These are phyloP conservation scores for Geoglossum cookeanum DNA, from an alignment of 2,329 filamentous ascomycete genomes.

Conservation along the genomic window DNA sequence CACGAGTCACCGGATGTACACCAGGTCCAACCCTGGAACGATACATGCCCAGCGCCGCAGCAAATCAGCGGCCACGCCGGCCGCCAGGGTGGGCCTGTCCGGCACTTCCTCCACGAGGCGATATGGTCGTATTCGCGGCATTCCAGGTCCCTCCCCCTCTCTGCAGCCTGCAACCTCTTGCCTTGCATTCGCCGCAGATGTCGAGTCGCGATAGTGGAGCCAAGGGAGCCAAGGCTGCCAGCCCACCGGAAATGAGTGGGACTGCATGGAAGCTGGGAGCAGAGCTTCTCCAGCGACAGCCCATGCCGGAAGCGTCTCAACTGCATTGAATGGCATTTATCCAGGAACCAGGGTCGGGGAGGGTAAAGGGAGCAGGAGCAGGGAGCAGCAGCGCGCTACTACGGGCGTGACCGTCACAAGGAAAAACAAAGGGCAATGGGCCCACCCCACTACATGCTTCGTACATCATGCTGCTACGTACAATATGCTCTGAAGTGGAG, in stretches of 20 bases:
- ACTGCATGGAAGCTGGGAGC: neutral
- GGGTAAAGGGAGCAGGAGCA: neutral
- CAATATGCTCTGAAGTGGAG: no score
- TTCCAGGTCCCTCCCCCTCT: neutral
- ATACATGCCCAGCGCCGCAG: neutral
- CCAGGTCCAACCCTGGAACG: neutral
- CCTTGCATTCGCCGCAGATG: neutral
- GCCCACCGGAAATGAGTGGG: neutral
- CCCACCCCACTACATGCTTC: no score
- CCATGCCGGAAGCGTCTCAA: neutral
- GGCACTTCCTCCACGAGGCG: neutral
- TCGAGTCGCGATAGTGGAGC: neutral
- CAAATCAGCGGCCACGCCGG: neutral
- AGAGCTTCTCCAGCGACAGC: neutral
- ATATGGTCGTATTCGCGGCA: neutral
- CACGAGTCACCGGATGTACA: neutral
- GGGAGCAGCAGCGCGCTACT: no score
- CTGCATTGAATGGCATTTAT: neutral
- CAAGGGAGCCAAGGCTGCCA: neutral
- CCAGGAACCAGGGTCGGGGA: neutral
- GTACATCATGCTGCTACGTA: no score
- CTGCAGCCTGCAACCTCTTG: neutral
- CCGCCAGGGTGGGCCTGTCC: neutral
- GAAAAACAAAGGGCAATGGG: no score
- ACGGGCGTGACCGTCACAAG: no score